Evolutionary conservation across 1,284 basidiomycete genomes (phyloP).

Genomic region (Rhodotorula glutinis): DNA sequence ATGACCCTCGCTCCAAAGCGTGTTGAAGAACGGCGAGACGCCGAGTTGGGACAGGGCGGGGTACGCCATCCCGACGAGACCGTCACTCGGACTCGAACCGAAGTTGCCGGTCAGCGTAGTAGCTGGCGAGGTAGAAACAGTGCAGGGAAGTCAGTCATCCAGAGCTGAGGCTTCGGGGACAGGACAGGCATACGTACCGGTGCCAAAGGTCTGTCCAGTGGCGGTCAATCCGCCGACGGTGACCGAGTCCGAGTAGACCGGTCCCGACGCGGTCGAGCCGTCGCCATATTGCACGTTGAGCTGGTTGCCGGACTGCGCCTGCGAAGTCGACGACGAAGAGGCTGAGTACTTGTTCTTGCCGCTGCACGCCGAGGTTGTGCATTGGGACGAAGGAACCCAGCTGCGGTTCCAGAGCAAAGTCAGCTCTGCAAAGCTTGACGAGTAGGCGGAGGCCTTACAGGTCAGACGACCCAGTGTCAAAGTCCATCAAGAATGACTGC

Average conservation of each 20-base stretch:
- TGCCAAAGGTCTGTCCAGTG: slow-evolving; percentile 47
- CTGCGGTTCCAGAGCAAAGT: too few relatives aligned
- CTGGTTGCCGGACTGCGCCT: slow-evolving; percentile 34
- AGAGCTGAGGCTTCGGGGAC: too few relatives aligned
- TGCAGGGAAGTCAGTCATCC: too few relatives aligned
- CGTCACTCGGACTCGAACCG: slow-evolving; percentile 41
- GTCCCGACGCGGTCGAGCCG: slow-evolving; percentile 56
- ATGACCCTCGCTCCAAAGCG: slow-evolving; percentile 46
- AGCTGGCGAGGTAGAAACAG: slow-evolving; percentile 19
- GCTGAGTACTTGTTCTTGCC: slow-evolving; percentile 43
- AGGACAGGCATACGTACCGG: slow-evolving; percentile 1
- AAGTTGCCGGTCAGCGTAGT: slow-evolving; percentile 42
- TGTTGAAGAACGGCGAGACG: slow-evolving; percentile 41
- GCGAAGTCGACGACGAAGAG: slow-evolving; percentile 37
- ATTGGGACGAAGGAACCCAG: slow-evolving; percentile 17
- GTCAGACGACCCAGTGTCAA: slow-evolving; percentile 39
- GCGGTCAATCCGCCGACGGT: slow-evolving; percentile 48
- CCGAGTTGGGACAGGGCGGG: slow-evolving; percentile 39
- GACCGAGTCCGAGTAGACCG: slow-evolving; percentile 57
- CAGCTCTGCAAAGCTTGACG: slow-evolving; percentile 13
- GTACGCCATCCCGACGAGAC: slow-evolving; percentile 49
- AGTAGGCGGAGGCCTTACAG: slow-evolving; percentile 46
- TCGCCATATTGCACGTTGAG: slow-evolving; percentile 59
- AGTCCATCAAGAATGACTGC: slow-evolving; percentile 39
- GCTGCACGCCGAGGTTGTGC: slow-evolving; percentile 40